These are phyloP conservation scores for Trametes sp. DNA, from an alignment of 1,284 basidiomycete species.

Conservation along the genomic window DNA sequence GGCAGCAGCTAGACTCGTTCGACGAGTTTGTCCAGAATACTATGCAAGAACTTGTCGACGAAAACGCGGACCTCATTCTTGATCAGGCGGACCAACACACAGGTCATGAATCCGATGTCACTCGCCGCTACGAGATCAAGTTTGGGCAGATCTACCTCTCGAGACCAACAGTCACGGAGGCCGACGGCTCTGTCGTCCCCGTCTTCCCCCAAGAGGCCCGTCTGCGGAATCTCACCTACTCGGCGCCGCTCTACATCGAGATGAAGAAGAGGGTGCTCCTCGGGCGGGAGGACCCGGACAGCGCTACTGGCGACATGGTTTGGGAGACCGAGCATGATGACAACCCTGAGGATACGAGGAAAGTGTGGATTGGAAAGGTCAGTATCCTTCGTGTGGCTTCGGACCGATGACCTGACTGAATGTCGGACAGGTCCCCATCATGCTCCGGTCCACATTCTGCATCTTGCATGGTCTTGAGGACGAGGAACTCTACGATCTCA, in stretches of 20 bases:
- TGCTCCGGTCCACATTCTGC: conserved; percentile 97
- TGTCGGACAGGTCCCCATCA: conserved; percentile 86
- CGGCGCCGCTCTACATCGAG: conserved; percentile 96
- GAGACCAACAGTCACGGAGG: conserved; percentile 93
- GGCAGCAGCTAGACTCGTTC: conserved; percentile 98
- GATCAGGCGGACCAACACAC: conserved; percentile 98
- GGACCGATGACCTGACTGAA: conserved; percentile 15
- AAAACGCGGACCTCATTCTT: conserved; percentile 91
- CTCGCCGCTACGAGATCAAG: conserved; percentile 95
- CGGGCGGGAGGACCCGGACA: conserved; percentile 84
- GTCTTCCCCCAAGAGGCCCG: conserved; percentile 99
- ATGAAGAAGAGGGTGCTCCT: conserved; percentile 89
- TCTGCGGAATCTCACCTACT: conserved; percentile 94
- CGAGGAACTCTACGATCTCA: conserved; percentile 86
- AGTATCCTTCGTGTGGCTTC: conserved; percentile 36
- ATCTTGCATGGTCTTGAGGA: conserved; percentile 86
- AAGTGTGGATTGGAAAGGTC: conserved; percentile 97
- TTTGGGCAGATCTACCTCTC: conserved; percentile 99
- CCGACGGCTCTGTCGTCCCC: conserved; percentile 92
- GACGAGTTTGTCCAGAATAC: conserved; percentile 99
- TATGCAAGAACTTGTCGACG: conserved; percentile 99
- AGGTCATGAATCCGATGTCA: conserved; percentile 79
- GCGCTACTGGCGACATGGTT: conserved; percentile 80
- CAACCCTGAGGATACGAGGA: conserved; percentile 70
- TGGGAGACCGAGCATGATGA: conserved; percentile 85